phyloP scores from a whole-genome alignment of 2,329 filamentous ascomycete species.

The Rhynchosporium secalis region DNA sequence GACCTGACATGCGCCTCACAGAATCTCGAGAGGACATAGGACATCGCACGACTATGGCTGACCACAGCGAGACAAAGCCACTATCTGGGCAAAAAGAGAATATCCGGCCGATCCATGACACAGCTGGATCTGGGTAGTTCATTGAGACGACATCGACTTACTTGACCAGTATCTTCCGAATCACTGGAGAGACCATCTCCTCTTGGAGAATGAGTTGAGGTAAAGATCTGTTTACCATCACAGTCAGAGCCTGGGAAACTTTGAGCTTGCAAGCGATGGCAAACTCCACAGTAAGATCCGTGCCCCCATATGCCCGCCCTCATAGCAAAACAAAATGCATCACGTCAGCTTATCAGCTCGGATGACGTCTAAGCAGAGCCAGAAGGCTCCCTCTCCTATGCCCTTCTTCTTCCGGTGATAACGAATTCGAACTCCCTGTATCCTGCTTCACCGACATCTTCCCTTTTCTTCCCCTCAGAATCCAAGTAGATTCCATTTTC shows the following conservation, averaged over 20 bases:
- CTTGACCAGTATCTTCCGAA: background rate
- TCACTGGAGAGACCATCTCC: background rate
- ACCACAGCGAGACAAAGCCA: background rate
- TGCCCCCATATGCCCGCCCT: constrained; percentile 15
- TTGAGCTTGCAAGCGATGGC: background rate
- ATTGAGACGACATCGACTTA: background rate
- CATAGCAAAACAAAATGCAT: constrained; percentile 10
- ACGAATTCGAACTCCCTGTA: constrained; percentile 25
- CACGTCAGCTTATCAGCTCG: constrained; percentile 26
- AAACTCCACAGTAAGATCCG: background rate
- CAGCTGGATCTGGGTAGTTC: background rate
- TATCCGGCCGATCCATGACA: background rate
- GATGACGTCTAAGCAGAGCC: constrained; percentile 35
- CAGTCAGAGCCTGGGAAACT: background rate
- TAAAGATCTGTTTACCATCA: background rate
- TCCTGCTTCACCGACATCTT: constrained; percentile 30
- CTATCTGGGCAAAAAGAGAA: background rate
- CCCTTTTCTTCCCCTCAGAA: constrained; percentile 46
- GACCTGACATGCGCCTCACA: background rate
- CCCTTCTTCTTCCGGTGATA: constrained; percentile 23
- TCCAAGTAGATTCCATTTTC: constrained; percentile 53
- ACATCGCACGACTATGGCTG: background rate
- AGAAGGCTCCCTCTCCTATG: constrained; percentile 31
- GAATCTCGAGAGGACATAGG: background rate
- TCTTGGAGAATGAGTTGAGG: background rate